Evolutionary conservation across 257 asterid genomes (phyloP).

Genomic region (Cordia subcordata): DNA sequence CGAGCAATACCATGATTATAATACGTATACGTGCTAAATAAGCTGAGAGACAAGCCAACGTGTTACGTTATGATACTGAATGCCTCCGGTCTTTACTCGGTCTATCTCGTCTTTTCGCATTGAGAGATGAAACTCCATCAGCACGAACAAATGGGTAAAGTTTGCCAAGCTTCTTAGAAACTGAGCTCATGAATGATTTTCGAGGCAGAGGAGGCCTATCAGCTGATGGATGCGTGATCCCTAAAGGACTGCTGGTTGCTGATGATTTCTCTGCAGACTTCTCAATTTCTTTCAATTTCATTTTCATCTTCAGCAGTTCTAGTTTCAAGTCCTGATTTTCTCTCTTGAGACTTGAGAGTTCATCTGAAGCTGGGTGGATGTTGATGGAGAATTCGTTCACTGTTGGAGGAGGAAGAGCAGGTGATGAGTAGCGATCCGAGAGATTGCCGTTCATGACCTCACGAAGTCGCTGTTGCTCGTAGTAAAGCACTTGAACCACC

Average conservation of each 20-base stretch:
- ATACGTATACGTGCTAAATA: background rate
- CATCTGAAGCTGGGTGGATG: slow-evolving; percentile 26
- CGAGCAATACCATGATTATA: background rate
- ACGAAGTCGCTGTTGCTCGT: slow-evolving; percentile 80
- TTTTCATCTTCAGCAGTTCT: slow-evolving; percentile 55
- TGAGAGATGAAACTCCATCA: slow-evolving; percentile 36
- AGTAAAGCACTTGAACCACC: slow-evolving; percentile 79
- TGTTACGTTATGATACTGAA: slow-evolving; percentile 64
- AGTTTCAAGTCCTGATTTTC: slow-evolving; percentile 73
- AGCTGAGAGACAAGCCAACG: slow-evolving; percentile 11
- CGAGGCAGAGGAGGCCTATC: slow-evolving; percentile 65
- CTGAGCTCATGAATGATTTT: slow-evolving; percentile 64
- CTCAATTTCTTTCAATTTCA: slow-evolving; percentile 52
- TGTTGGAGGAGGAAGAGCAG: slow-evolving; percentile 31
- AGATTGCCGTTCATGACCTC: slow-evolving; percentile 50
- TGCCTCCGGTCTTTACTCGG: slow-evolving; percentile 65
- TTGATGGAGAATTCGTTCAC: slow-evolving; percentile 23
- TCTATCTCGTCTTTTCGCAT: slow-evolving; percentile 38
- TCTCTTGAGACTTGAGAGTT: slow-evolving; percentile 34
- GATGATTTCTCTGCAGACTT: slow-evolving; percentile 26
- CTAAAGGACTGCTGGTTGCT: slow-evolving; percentile 29
- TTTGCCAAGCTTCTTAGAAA: slow-evolving; percentile 51
- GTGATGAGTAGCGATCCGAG: background rate
- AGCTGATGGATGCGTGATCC: slow-evolving; percentile 21
- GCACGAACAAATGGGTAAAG: slow-evolving; percentile 40